Percentiles rank a stretch among this genome's conserved stretches.
These are phyloP conservation scores for Dictyostelium brefeldianum DNA, from an alignment of 78 protist species.

Conservation along the genomic window DNA sequence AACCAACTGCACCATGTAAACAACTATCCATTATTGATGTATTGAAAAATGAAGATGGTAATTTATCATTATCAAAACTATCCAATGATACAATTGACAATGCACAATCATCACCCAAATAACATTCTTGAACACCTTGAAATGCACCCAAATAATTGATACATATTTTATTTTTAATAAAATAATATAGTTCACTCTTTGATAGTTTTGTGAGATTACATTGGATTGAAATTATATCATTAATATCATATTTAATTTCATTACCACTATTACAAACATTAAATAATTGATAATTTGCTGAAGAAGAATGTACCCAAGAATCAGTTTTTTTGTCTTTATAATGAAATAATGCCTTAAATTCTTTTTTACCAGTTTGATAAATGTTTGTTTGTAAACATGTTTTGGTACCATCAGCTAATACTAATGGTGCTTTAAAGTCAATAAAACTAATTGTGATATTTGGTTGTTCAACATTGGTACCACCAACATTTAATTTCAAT, in stretches of 20 bases:
- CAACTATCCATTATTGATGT: background rate
- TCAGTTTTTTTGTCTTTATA: background rate
- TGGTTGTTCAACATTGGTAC: no score
- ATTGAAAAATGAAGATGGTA: background rate
- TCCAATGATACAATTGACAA: no score
- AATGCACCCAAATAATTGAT: background rate
- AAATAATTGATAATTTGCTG: background rate
- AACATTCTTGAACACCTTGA: background rate
- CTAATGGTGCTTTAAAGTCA: no score
- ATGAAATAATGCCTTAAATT: no score
- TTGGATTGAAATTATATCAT: background rate
- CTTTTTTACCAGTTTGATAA: no score
- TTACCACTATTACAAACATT: background rate
- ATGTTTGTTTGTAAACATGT: no score
- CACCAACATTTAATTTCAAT: no score
- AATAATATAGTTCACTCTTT: background rate
- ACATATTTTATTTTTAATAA: no score
- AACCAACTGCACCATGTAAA: conserved; percentile 27
- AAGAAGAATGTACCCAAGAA: background rate
- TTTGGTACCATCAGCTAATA: no score
- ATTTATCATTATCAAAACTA: background rate
- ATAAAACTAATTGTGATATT: no score
- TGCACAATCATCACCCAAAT: background rate
- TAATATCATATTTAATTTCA: background rate
- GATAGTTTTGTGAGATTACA: background rate